These are phyloP conservation scores for Botrytis hyacinthi DNA, from an alignment of 2,329 filamentous ascomycete genomes.

Conservation along the genomic window DNA sequence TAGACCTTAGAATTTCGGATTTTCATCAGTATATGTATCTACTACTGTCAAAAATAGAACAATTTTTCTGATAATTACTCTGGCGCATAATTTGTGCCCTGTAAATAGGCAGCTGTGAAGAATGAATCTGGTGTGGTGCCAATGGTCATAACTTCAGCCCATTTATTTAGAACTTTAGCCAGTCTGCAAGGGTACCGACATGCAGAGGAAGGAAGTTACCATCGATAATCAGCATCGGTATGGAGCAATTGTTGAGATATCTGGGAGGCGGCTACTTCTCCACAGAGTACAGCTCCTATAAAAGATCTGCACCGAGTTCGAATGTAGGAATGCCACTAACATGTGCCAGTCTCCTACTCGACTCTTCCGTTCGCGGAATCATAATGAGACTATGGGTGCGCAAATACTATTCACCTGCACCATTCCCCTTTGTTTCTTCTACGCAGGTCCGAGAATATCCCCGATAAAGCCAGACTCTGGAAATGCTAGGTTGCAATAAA, in stretches of 20 bases:
- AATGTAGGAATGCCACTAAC: no score
- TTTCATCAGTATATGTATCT: background rate
- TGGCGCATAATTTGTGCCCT: fast-evolving
- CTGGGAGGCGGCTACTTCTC: fast-evolving
- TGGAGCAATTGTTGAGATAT: background rate
- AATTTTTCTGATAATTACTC: background rate
- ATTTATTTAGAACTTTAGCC: background rate
- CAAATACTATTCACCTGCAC: background rate
- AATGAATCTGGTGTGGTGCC: background rate
- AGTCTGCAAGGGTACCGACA: background rate
- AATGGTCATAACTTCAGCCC: fast-evolving
- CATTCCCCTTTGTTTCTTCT: background rate
- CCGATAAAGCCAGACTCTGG: fast-evolving
- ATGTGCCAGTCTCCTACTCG: background rate
- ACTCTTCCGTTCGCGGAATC: fast-evolving
- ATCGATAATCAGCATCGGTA: background rate
- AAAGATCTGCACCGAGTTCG: background rate
- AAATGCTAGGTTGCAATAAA: no score
- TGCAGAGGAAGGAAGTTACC: fast-evolving
- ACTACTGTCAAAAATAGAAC: background rate
- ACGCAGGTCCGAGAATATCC: fast-evolving
- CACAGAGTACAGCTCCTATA: fast-evolving
- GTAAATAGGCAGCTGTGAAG: background rate
- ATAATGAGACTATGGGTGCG: background rate
- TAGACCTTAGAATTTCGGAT: no score